Base-by-base conservation (phyloP, 345 rosid genomes). In the Dipteronia sinensis region DNA sequence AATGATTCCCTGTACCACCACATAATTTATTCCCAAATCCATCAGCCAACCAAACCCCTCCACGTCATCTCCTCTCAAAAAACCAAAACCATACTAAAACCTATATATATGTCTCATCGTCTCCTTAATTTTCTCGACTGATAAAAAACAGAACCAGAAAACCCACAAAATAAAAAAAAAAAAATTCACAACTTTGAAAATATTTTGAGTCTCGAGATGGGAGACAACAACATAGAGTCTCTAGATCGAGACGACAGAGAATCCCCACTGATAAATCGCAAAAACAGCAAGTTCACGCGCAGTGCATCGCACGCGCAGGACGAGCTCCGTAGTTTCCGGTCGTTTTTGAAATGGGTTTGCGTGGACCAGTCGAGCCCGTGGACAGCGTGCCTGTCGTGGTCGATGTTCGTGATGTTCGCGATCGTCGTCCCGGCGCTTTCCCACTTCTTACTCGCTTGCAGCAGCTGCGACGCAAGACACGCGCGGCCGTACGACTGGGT, bases 371-470 rank as follows among this genome's bases (percentile, higher is more conserved):
- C 99, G 7, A 86, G 51, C 72, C 42, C 72, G 0, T 83, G 87
- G 90, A 76, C 79, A 12, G 82, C 93, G 8, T 83, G 83, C 76
- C 82, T 96, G 7, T 94, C 98, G 1, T 94, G 98, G 99, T 84
- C 85, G 42, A 31, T 94, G 84, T 96, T 96, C 77, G 51, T 91
- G 10, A 46, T 88, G 15, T 86, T 96, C 84, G 84, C 89, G 6
- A 13, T 91, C 56, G 86, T 83, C 0, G 98, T 93, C 42, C 99
- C 99, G 0, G 79, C 77, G 1, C 38, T 82, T 17, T 96, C 98
- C 4, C 99, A 94, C 83, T 92, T 92, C 83, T n/a, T 92, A 47
- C 83, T 96, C 68, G 97, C 97, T n/a, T 94, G 98, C 46, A 34
- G 86, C 27, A 80, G 82, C 72, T 96, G 95, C 84, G 97, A 96